phyloP scores from a whole-genome alignment of 805 yeast genomes.

The Nakazawaea pomicola region DNA sequence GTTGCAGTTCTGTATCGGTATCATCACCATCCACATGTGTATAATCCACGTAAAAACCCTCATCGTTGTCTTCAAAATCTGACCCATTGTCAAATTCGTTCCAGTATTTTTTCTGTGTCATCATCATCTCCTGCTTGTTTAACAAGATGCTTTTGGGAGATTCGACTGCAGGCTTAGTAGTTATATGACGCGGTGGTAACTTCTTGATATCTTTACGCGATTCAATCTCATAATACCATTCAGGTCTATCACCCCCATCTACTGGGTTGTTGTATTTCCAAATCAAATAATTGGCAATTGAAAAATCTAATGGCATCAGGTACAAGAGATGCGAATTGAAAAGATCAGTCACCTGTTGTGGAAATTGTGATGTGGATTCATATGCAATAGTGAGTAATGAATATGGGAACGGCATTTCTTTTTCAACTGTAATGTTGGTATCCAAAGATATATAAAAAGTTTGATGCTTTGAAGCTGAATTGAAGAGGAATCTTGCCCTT shows the following conservation, averaged over 20 bases:
- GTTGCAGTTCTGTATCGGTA: constrained; percentile 26
- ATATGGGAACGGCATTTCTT: constrained; percentile 35
- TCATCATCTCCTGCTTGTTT: constrained; percentile 26
- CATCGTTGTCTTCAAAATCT: constrained; percentile 40
- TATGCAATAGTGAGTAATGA: constrained; percentile 45
- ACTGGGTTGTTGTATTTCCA: constrained; percentile 20
- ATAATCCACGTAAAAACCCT: constrained; percentile 33
- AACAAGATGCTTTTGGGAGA: constrained; percentile 23
- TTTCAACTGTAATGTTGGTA: constrained; percentile 17
- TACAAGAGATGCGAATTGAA: constrained; percentile 43
- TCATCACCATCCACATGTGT: too few relatives aligned
- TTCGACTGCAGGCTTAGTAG: constrained; percentile 3
- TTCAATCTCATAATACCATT: constrained; percentile 25
- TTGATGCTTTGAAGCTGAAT: constrained; percentile 14
- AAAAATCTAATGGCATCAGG: constrained; percentile 16
- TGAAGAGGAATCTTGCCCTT: constrained; percentile 21
- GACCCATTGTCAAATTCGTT: constrained; percentile 63
- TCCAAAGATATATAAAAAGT: constrained; percentile 28
- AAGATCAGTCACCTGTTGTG: constrained; percentile 32
- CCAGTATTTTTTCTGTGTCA: constrained; percentile 38
- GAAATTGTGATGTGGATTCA: constrained; percentile 29
- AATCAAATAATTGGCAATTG: constrained; percentile 25
- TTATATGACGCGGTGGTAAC: constrained; percentile 28
- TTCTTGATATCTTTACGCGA: constrained; percentile 36
- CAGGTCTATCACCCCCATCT: constrained; percentile 17